Conservation (phyloP, 257 asterid species). For the Solanum etuberosum region DNA sequence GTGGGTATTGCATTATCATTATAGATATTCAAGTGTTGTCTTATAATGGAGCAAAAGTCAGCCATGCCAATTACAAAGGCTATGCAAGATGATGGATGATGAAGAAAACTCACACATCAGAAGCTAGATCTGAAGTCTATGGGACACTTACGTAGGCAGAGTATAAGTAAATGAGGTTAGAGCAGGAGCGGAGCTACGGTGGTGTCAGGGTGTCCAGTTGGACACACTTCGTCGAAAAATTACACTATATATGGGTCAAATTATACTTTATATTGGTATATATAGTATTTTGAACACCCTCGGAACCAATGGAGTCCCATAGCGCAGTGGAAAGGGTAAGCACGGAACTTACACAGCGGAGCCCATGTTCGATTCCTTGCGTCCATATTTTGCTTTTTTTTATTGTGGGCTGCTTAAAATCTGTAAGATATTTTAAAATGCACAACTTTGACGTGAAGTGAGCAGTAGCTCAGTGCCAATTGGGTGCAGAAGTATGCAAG, state of each 20-base stretch:
- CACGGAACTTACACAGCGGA: not conserved
- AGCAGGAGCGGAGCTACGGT: not conserved
- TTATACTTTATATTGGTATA: not conserved
- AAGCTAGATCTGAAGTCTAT: not conserved
- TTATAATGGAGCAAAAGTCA: not conserved
- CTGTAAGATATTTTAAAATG: no score
- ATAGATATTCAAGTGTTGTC: not conserved
- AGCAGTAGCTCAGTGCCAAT: not conserved
- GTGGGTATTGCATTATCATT: not conserved
- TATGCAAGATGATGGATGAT: not conserved
- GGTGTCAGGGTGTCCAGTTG: not conserved
- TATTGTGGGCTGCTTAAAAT: no score
- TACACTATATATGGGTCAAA: not conserved
- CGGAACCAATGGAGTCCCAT: not conserved
- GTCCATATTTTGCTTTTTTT: no score
- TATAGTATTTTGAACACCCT: not conserved
- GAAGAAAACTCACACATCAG: not conserved
- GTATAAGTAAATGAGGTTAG: constrained; percentile 74
- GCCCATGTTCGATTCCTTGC: not conserved
- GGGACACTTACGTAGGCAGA: constrained; percentile 57
- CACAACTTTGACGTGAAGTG: not conserved
- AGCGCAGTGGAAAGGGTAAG: not conserved
- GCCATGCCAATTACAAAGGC: not conserved
- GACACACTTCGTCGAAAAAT: not conserved
- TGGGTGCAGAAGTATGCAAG: not conserved